phyloP scores from a whole-genome alignment of 2,329 filamentous ascomycete genomes.

The Stagonosporopsis cucurbitacearum region DNA sequence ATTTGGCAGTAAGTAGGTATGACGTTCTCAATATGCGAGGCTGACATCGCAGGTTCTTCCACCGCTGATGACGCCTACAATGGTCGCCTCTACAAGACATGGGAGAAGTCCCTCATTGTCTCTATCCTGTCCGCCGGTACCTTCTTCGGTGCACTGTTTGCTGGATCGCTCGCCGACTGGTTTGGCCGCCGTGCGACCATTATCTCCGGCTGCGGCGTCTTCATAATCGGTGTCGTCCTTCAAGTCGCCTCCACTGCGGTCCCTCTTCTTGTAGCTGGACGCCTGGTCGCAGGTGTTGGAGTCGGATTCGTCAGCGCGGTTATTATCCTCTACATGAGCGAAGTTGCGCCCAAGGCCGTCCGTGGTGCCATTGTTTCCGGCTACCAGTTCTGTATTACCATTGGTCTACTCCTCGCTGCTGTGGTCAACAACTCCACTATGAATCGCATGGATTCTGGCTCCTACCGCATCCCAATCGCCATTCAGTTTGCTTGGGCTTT shows the following conservation, averaged over 20 bases:
- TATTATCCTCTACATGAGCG: slow-evolving; percentile 78
- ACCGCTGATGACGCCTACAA: slow-evolving; percentile 49
- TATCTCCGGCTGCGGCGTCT: slow-evolving; percentile 45
- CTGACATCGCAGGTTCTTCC: slow-evolving; percentile 62
- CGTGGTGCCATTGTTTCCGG: slow-evolving; percentile 74
- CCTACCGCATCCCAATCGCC: slow-evolving; percentile 77
- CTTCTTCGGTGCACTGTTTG: slow-evolving; percentile 75
- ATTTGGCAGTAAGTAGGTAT: slow-evolving; percentile 48
- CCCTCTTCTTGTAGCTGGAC: slow-evolving; percentile 46
- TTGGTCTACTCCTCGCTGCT: slow-evolving; percentile 77
- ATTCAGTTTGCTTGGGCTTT: slow-evolving; percentile 83
- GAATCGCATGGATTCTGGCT: slow-evolving; percentile 65
- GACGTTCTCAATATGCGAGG: neutral
- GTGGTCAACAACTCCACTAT: slow-evolving; percentile 76
- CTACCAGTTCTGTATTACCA: slow-evolving; percentile 84
- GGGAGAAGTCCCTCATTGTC: slow-evolving; percentile 74
- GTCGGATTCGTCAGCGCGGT: slow-evolving; percentile 50
- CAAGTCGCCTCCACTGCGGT: slow-evolving; percentile 46
- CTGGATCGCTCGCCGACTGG: slow-evolving; percentile 70
- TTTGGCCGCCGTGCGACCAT: slow-evolving; percentile 73
- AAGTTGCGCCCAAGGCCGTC: slow-evolving; percentile 74
- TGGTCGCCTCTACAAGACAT: slow-evolving; percentile 43
- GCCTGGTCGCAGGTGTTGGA: slow-evolving; percentile 50
- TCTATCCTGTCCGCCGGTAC: slow-evolving; percentile 85
- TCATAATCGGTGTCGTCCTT: slow-evolving; percentile 48